Conservation (phyloP, 2,329 filamentous ascomycete genomes). For the Penicillium crustosum region DNA sequence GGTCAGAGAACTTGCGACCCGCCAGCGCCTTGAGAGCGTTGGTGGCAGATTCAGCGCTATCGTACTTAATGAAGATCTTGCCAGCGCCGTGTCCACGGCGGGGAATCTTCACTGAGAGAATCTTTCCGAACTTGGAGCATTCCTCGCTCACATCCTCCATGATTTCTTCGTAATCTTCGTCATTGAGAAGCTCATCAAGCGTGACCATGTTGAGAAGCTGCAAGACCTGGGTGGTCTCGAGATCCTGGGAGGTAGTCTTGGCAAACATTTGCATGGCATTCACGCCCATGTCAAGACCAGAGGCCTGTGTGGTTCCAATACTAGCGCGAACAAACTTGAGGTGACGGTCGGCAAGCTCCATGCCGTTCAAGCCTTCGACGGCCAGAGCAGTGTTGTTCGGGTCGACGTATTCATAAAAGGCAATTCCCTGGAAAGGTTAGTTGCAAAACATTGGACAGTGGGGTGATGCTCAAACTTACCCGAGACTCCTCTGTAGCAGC, state of each 20-base stretch:
- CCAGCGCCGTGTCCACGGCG: constrained; percentile 85
- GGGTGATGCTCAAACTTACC: constrained; percentile 54
- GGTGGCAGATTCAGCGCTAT: constrained; percentile 71
- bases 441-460: constrained; percentile 29
- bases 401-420: constrained; percentile 93
- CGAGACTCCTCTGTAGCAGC: constrained; percentile 79
- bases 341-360: constrained; percentile 85
- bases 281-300: constrained; percentile 90
- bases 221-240: constrained; percentile 79
- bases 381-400: constrained; percentile 73
- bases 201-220: constrained; percentile 99
- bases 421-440: constrained; percentile 68
- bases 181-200: constrained; percentile 87
- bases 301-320: constrained; percentile 88
- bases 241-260: constrained; percentile 75
- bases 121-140: constrained; percentile 82
- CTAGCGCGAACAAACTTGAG: constrained; percentile 86
- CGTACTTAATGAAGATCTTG: constrained; percentile 97
- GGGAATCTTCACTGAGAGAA: constrained; percentile 89
- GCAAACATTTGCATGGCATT: constrained; percentile 98
- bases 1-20: constrained; percentile 91
- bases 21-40: constrained; percentile 87
- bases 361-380: constrained; percentile 85
- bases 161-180: constrained; percentile 97
- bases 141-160: constrained; percentile 92